These are phyloP conservation scores for Backusella australiensis DNA, from an alignment of 192 early-diverging fungal genomes.

Conservation along the genomic window DNA sequence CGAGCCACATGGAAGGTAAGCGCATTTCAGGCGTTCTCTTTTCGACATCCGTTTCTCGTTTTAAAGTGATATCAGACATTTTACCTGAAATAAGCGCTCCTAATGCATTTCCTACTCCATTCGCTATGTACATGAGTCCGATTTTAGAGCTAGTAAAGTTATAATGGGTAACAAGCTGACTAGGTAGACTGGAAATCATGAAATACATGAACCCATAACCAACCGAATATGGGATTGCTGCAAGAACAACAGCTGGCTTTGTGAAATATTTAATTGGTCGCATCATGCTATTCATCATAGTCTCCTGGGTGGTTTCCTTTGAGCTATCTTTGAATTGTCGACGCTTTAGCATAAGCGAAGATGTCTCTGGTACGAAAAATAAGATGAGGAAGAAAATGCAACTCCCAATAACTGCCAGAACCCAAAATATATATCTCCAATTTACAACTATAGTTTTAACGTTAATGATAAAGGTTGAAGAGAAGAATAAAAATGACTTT, in stretches of 20 bases:
- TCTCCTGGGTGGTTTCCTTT: background rate
- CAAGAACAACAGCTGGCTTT: constrained; percentile 22
- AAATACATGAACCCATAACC: constrained; percentile 40
- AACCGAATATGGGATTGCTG: constrained; percentile 18
- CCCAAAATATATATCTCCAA: constrained; percentile 56
- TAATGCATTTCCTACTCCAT: constrained; percentile 31
- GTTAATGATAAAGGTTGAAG: background rate
- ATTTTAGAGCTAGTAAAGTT: constrained; percentile 19
- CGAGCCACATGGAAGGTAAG: constrained; percentile 31
- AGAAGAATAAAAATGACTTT: background rate
- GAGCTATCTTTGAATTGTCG: background rate
- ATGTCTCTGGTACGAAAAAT: constrained; percentile 65
- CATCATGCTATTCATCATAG: background rate
- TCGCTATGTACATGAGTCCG: constrained; percentile 30
- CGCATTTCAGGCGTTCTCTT: constrained; percentile 20
- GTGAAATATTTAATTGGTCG: constrained; percentile 23
- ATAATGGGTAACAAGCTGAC: constrained; percentile 20
- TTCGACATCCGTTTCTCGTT: background rate
- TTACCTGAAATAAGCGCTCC: constrained; percentile 30
- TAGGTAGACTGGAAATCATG: constrained; percentile 28
- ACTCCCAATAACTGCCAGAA: constrained; percentile 49
- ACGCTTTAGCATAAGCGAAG: constrained; percentile 7
- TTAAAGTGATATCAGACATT: constrained; percentile 17
- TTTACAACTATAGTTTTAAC: background rate
- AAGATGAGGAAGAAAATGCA: constrained; percentile 44